A percentile compares a stretch with the other conserved stretches of the same genome.
These are phyloP conservation scores for Solanum lignicaule DNA, from an alignment of 257 asterid species.

Conservation along the genomic window DNA sequence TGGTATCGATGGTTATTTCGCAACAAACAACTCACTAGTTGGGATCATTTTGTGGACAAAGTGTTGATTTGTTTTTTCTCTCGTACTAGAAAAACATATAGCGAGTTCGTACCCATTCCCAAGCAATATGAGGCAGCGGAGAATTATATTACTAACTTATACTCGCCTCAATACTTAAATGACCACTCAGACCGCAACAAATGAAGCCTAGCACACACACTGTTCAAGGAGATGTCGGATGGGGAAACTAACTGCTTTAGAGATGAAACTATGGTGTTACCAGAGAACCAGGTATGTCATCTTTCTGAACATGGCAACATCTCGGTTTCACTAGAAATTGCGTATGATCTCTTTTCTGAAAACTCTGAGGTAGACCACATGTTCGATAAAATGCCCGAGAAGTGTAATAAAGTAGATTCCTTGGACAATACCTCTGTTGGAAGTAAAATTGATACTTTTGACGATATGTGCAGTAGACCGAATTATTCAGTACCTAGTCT, in stretches of 20 bases:
- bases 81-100: not conserved
- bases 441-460: not conserved
- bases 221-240: not conserved
- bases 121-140: too few species aligned
- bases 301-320: not conserved
- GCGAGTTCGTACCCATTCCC: too few species aligned
- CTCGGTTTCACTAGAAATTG: not conserved
- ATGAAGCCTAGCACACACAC: not conserved
- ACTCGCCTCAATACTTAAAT: too few species aligned
- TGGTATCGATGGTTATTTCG: not conserved
- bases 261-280: not conserved
- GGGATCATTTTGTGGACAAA: not conserved
- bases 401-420: not conserved
- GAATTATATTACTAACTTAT: not conserved
- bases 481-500: too few species aligned
- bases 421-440: not conserved
- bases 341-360: not conserved
- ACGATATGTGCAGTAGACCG: not conserved
- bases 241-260: not conserved
- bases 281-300: not conserved
- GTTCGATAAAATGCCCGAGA: not conserved
- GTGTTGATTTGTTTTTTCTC: not conserved
- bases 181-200: too few species aligned
- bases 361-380: not conserved
- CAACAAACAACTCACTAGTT: not conserved